A percentile compares a stretch with the other conserved stretches of the same genome.
Conservation (phyloP, 495 filamentous ascomycete species). For the Endocarpon pusillum region DNA sequence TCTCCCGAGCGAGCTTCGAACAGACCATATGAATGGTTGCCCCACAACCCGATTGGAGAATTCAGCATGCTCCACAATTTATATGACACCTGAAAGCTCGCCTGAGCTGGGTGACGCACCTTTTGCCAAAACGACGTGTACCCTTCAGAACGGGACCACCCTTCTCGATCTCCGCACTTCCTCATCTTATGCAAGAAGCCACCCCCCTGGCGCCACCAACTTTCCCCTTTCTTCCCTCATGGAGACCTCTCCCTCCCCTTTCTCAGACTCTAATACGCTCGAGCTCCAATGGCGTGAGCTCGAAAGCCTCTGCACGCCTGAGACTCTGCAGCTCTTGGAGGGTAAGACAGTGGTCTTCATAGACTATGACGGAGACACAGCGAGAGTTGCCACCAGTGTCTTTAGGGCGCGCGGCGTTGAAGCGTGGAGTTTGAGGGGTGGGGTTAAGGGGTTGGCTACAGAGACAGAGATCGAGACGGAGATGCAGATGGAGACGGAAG, state of each 20-base stretch:
- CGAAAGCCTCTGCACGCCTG: too few species aligned
- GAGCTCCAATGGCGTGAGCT: slow-evolving; percentile 29
- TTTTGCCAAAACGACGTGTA: too few species aligned
- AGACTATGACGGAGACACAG: slow-evolving; percentile 36
- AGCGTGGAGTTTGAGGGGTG: slow-evolving; percentile 32
- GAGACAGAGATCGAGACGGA: too few species aligned
- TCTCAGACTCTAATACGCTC: slow-evolving; percentile 25
- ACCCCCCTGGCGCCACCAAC: slow-evolving; percentile 28
- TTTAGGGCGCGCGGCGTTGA: slow-evolving; percentile 32
- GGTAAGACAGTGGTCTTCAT: slow-evolving; percentile 25
- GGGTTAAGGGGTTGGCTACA: too few species aligned
- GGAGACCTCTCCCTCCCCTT: slow-evolving; percentile 24
- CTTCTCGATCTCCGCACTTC: slow-evolving; percentile 27
- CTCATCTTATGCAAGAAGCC: slow-evolving; percentile 24
- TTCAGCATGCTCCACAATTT: too few species aligned
- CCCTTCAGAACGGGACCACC: too few species aligned
- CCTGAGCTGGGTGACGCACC: too few species aligned
- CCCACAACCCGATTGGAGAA: too few species aligned
- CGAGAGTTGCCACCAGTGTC: slow-evolving; percentile 33
- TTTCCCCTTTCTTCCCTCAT: slow-evolving; percentile 19
- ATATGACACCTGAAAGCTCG: too few species aligned
- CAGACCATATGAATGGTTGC: too few species aligned
- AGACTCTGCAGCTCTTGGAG: slow-evolving; percentile 16
- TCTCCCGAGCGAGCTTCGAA: too few species aligned
- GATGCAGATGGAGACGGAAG: too few species aligned